phyloP scores from a whole-genome alignment of 306 rosid species.

The Dryas alaskensis region DNA sequence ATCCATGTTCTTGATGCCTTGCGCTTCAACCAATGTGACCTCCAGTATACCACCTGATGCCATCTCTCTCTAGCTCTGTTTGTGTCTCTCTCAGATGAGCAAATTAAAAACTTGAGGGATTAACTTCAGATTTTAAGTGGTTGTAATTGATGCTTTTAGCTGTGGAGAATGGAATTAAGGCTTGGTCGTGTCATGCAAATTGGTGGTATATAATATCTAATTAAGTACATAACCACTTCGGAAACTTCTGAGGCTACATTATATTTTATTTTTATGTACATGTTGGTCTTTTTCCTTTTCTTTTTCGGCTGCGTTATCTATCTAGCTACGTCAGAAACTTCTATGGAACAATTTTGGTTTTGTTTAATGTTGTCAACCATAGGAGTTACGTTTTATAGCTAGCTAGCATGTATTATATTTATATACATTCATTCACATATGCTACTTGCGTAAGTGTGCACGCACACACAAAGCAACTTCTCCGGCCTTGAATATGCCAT shows the following conservation, averaged over 20 bases:
- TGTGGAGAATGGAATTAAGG: not conserved
- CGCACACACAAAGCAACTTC: no score
- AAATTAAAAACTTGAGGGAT: not conserved
- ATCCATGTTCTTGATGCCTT: constrained; percentile 15
- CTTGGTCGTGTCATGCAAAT: constrained; percentile 12
- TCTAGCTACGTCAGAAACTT: not conserved
- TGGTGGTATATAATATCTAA: constrained; percentile 1
- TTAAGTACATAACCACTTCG: not conserved
- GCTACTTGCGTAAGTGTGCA: no score
- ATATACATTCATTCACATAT: no score
- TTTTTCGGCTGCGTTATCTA: not conserved
- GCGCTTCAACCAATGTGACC: constrained; percentile 11
- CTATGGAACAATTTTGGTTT: not conserved
- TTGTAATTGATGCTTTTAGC: not conserved
- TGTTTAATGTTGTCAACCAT: not conserved
- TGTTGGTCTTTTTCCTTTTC: not conserved
- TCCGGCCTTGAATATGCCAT: no score
- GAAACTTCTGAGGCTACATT: not conserved
- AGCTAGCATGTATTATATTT: no score
- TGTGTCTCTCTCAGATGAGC: not conserved
- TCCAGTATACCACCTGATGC: not conserved
- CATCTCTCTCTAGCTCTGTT: not conserved
- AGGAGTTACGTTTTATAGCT: no score
- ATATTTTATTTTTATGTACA: not conserved
- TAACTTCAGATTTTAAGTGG: not conserved